Base-by-base conservation (phyloP, 2,329 filamentous ascomycete genomes). In the Zasmidium citrigriseum region DNA sequence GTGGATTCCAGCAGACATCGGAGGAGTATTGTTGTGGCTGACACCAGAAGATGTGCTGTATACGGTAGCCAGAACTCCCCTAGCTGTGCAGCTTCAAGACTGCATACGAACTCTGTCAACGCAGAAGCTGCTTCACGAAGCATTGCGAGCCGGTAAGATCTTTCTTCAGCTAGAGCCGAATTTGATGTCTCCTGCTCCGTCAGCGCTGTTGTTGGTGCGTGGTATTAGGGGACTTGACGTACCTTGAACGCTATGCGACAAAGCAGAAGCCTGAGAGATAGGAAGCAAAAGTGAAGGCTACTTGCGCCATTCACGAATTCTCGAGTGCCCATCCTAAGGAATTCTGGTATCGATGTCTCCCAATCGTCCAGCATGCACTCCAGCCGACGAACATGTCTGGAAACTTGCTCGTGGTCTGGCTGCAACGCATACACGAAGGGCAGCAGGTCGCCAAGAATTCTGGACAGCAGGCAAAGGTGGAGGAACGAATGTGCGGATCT, bases 11-110 rank as follows among this genome's bases (percentile, higher is more conserved):
- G 73, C 2, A 78, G 75, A 67, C 80, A 81, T 44, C 81, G 77
- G 21, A 84, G 75, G 11, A 81, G 75, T 7, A 83, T 76, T 0
- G 80, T 83, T n/a, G 80, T 77, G 4, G 81, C 81, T 18, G 80
- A 81, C 1, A 82, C 82, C 16, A 83, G 73, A 21, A 83, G 74
- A 57, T 83, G 81, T 1, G 80, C 80, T 52, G 80, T 82, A 58
- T 80, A 77, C 75, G 68, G 70, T 1, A 83, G 69, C 81, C 81
- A 83, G 60, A 83, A 83, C 62, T 83, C 80, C 24, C 76, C 70
- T 54, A 82, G 81, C 41, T 83, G 78, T 16, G 71, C 67, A 58
- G 77, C 75, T 4, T 73, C 73, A 2, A 83, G 70, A 1, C 75
- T 79, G 7, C 77, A 73, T 3, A 83, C 76, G 57, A 81, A 83